Base-by-base conservation (phyloP, 2,329 filamentous ascomycete genomes). In the Fusarium pilosicola region DNA sequence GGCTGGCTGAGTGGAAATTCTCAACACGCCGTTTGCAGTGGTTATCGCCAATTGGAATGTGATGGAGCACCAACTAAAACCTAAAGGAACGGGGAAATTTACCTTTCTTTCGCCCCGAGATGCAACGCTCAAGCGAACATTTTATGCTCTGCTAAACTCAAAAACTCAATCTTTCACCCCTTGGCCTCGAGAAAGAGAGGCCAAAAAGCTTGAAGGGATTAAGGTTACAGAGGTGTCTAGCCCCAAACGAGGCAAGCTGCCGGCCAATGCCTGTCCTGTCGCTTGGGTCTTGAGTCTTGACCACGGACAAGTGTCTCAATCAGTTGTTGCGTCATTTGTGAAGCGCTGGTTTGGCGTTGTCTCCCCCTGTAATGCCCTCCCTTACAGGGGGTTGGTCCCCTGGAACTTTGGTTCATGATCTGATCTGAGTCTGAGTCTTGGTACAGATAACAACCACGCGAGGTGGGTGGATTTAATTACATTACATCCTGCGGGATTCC, bases 181-280 rank as follows among this genome's bases (percentile, higher is more conserved):
- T 39, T 62, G 45, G 36, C 30, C 46, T 48, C 20, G n/a, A 30
- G 17, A 34, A 44, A 55, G 13, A 42, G 36, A 24, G 48, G 26
- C 28, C 26, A 70, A 70, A 65, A 71, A 71, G 69, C 69, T 71
- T 71, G 62, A 59, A 45, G 38, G 52, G 41, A 34, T 68, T 71
- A 71, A 71, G 69, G 69, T 71, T 71, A 68, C 69, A 71, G 52
- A 42, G 54, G 30, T 44, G 38, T 58, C 69, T 71, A 71, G 69
- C 63, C 68, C 68, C 57, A 68, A 71, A 71, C 48, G 10, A 54
- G 69, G 39, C n/a, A 71, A 71, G 69, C 52, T 58, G 52, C 68
- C 68, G 56, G 22, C 4, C 18, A n/a, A 63, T 62, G 64, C 65
- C 49, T 69, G 32, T 34, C 36, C 38, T 39, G 45, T 48, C 45